Evolutionary conservation across 371 early-diverging fungal genomes (phyloP).

Genomic region (Dichotomocladium elegans): DNA sequence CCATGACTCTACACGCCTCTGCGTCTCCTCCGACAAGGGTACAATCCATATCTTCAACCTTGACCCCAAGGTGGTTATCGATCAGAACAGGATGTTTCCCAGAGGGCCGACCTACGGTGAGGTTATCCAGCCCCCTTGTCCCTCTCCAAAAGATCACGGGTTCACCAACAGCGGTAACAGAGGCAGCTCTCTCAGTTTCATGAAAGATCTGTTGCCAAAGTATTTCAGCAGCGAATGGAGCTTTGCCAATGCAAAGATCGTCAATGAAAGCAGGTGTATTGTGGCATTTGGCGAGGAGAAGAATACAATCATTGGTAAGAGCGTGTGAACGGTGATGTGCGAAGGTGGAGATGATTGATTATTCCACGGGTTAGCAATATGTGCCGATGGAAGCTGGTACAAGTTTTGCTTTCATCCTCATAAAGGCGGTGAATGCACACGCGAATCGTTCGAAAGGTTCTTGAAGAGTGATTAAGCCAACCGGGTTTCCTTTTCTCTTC

Average conservation of each 20-base stretch:
- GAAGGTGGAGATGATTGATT: background rate
- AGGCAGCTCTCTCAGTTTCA: conserved; percentile 69
- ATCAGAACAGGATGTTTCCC: conserved; percentile 24
- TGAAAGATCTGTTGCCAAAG: conserved; percentile 88
- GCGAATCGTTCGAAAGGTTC: conserved; percentile 65
- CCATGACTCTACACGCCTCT: conserved; percentile 69
- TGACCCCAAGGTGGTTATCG: conserved; percentile 49
- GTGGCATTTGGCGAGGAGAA: conserved; percentile 76
- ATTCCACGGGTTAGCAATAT: conserved; percentile 52
- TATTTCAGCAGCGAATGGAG: conserved; percentile 94
- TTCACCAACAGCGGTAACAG: conserved; percentile 42
- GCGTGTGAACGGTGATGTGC: background rate
- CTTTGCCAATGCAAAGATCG: conserved; percentile 84
- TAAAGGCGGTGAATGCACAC: conserved; percentile 76
- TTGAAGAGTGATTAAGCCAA: conserved; percentile 27
- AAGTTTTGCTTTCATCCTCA: conserved; percentile 78
- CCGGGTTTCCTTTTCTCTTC: background rate
- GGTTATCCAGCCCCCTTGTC: conserved; percentile 19
- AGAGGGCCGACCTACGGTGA: conserved; percentile 61
- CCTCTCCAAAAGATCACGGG: conserved; percentile 27
- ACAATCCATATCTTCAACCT: conserved; percentile 93
- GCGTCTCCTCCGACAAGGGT: conserved; percentile 89
- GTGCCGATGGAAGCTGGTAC: conserved; percentile 84
- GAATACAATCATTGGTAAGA: conserved; percentile 68
- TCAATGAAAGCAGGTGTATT: conserved; percentile 74